Evolutionary conservation across 352 stramenopile species (phyloP).

Genomic region (Phytophthora vignae): DNA sequence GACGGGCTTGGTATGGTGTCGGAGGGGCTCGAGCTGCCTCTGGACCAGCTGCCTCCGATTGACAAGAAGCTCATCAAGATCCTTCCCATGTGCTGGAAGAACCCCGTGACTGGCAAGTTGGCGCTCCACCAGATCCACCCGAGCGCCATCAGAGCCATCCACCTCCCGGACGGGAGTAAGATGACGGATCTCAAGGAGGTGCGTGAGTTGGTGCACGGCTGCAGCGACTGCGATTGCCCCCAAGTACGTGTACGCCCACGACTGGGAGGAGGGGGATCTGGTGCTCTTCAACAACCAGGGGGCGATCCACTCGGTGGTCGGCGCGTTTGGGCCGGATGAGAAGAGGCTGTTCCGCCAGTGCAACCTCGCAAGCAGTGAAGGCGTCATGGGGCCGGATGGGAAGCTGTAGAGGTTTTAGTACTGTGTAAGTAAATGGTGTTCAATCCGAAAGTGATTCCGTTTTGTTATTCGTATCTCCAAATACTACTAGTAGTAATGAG

Average conservation of each 20-base stretch:
- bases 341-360: constrained; percentile 43
- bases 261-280: constrained; percentile 43
- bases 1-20: constrained; percentile 38
- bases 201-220: constrained; percentile 35
- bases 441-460: no score
- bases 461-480: no score
- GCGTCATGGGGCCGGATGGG: constrained; percentile 35
- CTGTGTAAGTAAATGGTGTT: not conserved
- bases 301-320: constrained; percentile 40
- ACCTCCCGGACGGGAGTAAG: constrained; percentile 29
- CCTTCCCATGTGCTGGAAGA: constrained; percentile 45
- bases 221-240: constrained; percentile 38
- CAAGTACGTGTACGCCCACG: constrained; percentile 39
- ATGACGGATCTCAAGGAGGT: constrained; percentile 37
- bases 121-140: constrained; percentile 42
- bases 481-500: not conserved
- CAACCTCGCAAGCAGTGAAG: constrained; percentile 42
- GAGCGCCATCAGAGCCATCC: constrained; percentile 34
- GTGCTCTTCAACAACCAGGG: constrained; percentile 46
- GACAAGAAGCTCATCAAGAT: constrained; percentile 41
- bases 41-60: constrained; percentile 36
- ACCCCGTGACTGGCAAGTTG: constrained; percentile 34
- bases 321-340: constrained; percentile 34
- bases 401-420: constrained; percentile 25
- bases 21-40: constrained; percentile 33